Evolutionary conservation across 2,329 filamentous ascomycete species (phyloP), one percentile per base, ranked within the genome.

Genomic region (Trichophaea hybrida): DNA sequence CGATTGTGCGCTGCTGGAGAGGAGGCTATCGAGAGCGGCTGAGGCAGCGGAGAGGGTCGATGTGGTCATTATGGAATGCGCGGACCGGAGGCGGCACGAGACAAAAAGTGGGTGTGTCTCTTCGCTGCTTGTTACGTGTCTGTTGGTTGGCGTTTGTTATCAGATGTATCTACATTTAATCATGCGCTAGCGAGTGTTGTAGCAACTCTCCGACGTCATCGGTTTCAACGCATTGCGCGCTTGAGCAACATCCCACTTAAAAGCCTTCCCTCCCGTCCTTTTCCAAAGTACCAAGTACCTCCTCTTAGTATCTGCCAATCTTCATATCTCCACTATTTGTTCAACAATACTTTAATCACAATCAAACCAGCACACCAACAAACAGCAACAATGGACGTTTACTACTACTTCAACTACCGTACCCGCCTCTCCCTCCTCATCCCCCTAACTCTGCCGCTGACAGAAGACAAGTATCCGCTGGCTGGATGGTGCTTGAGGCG

Each of bases 381-480:
- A 15, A 33, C n/a, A 32, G 13, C 34, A 2, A 46, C 38, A 61
- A 66, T 66, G 64, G 64, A 65, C 58, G 64, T 65, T 52, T 66
- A 66, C 58, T 66, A 66, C 58, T 61, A 34, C 44, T 66, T 65
- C 38, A 66, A 64, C 51, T 66, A 66, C 53, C 52, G 64, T 65
- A 61, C 24, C 58, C 40, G 43, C 8, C 15, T 31, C 33, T 38
- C 33, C 17, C 35, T 8, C n/a, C 44, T 37, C 53, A 43, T 51
- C n/a, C n/a, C 5, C 58, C 7, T 24, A 3, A 24, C 24, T 24
- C 24, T 24, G 24, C 24, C 24, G 24, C 24, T 34, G 43, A 54
- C 80, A 78, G 69, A 76, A 73, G 66, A 75, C 77, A 24, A 69
- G 74, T 74, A 52, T 78, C 77, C 58, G 72, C 78, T 50, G 75